Evolutionary conservation across 345 rosid genomes (phyloP), one percentile per base, ranked within the genome.

Genomic region (Eucalyptus dawsonii): DNA sequence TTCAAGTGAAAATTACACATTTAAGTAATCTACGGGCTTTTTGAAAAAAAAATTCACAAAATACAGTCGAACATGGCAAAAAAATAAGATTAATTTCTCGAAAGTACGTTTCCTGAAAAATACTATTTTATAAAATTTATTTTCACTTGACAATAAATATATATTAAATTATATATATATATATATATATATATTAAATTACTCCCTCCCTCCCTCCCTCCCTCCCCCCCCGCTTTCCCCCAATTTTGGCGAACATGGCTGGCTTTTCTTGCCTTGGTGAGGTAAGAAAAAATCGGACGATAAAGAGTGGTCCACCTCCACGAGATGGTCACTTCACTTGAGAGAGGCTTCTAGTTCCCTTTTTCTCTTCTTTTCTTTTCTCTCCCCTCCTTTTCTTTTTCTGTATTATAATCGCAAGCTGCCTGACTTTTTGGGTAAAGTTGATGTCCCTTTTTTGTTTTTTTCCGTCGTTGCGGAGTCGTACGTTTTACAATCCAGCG

Each of bases 11-110:
- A 56, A 9, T 54, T 54, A 56, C 62, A 56, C 62, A 56, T 11
- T 56, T 24, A 56, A 56, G 3, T 24, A 56, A 1, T 24, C 0
- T 0, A 1, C 0, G 6, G 6, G 1, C 1, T 24, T 56, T 24
- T 2, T 9, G 62, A 56, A 56, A 56, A 56, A 25, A 56, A 24
- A 56, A n/a, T n/a, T 56, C 62, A 56, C 3, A 0, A 56, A 24
- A 56, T 25, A 24, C 0, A 1, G 29, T 56, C 3, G 1, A 56
- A 22, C 29, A 24, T 9, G 62, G 29, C 62, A 22, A 56, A 56
- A 56, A 56, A 56, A 24, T 56, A 1, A 56, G 1, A 56, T 10
- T 10, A 56, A 56, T 56, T 24, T 56, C 29, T 56, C 13, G 0
- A 56, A 56, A 4, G 2, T 25, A 56, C 6, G 13, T 56, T 56